Base-by-base conservation (phyloP, 257 asterid genomes). In the Primulina eburnea region DNA sequence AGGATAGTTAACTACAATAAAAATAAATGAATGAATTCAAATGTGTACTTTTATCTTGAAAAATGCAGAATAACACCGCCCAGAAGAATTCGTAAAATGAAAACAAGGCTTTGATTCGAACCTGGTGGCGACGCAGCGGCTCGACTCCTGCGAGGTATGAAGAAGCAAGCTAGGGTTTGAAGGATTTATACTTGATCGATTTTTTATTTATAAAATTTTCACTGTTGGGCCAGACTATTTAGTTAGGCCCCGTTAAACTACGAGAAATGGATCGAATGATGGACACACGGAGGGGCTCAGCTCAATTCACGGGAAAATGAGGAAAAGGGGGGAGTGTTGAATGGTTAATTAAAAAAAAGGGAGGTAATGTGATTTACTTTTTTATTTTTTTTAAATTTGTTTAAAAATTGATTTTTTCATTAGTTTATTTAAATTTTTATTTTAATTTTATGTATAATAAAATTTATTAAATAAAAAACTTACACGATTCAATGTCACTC, bases 71-170 rank as follows among this genome's bases (percentile, higher is more conserved):
- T 37, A 58, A 2, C 1, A 69, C 18, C 56, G 17, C 12, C 7
- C 17, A 7, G 43, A 29, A 28, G 16, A 66, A 26, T 47, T 14
- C 8, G 33, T 8, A 21, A 1, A 50, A 50, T 2, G 55, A 34
- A 34, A 53, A 11, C 8, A 43, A 29, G 4, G 14, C n/a, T 32
- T 60, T 8, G 53, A 12, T 6, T 11, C 61, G 26, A 59, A 76
- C 80, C 80, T 71, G 60, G 69, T 16, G 53, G 55, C 67, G 56
- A 61, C 57, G 68, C 73, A 16, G 58, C 75, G 21, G 69, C 60
- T 70, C 5, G 30, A 58, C 62, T 71, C 65, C 69, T 76, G 66
- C 73, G 14, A 14, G 12, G 55, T 32, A 20, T 34, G 1, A 17
- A 11, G 64, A 30, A 18, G 47, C 2, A 6, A 11, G 2, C 21